Evolutionary conservation across 179 eudicot species (phyloP).

Genomic region (Amaranthus tricolor): DNA sequence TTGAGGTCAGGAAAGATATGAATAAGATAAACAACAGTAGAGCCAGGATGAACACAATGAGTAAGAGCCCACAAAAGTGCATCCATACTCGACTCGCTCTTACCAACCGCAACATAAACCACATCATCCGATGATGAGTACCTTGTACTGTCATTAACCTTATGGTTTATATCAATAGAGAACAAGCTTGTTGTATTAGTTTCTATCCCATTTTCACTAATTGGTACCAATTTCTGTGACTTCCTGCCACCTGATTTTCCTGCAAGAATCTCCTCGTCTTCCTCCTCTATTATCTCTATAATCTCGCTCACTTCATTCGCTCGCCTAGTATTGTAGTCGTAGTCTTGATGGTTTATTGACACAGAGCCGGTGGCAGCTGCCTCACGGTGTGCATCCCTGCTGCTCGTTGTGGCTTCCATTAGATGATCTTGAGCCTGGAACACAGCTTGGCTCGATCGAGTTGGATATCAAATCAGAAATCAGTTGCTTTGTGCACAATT

Average conservation of each 20-base stretch:
- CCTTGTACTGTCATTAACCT: not conserved
- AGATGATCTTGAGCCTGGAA: not conserved
- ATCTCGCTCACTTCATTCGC: constrained; percentile 20
- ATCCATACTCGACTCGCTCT: constrained; percentile 47
- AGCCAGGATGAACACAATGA: constrained; percentile 27
- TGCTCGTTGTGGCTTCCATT: constrained; percentile 1
- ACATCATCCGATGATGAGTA: constrained; percentile 21
- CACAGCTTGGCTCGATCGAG: no score
- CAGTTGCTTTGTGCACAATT: no score
- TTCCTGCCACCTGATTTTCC: not conserved
- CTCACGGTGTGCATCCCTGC: not conserved
- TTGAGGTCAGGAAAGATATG: constrained; percentile 65
- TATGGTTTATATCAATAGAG: constrained; percentile 32
- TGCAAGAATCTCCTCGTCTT: not conserved
- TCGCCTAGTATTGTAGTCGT: no score
- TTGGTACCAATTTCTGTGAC: not conserved
- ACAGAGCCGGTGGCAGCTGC: no score
- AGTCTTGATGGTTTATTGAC: not conserved
- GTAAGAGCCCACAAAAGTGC: constrained; percentile 64
- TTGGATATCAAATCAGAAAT: no score
- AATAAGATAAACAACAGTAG: constrained; percentile 52
- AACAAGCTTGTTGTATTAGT: constrained; percentile 26
- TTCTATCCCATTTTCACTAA: not conserved
- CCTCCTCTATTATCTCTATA: constrained; percentile 34
- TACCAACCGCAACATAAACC: constrained; percentile 59